A percentile compares a stretch with the other conserved stretches of the same genome.
phyloP scores from a whole-genome alignment of 2,329 filamentous ascomycete species.

The Bipolaris bicolor region DNA sequence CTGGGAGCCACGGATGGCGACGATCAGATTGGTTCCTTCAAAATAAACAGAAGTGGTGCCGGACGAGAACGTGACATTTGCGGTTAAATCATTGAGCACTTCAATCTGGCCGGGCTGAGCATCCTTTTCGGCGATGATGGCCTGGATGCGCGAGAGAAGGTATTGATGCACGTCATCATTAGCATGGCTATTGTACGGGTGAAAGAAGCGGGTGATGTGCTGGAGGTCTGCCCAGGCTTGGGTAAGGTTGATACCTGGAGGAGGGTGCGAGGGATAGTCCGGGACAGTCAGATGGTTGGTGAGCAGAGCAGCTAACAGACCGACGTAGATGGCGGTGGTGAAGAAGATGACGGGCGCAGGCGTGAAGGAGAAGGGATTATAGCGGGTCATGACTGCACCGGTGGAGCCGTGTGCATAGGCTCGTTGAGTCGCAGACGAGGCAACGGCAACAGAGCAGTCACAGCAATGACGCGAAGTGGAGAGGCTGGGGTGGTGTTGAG shows the following conservation, averaged over 20 bases:
- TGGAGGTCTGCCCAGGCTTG: constrained; percentile 88
- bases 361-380: constrained; percentile 71
- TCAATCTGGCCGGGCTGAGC: constrained; percentile 55
- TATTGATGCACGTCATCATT: constrained; percentile 83
- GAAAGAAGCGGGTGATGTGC: constrained; percentile 73
- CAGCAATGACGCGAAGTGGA: constrained; percentile 15
- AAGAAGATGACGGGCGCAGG: constrained; percentile 83
- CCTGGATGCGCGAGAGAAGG: constrained; percentile 72
- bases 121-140: constrained; percentile 69
- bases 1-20: constrained; percentile 84
- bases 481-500: constrained; percentile 14
- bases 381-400: constrained; percentile 40
- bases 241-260: constrained; percentile 74
- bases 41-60: constrained; percentile 72
- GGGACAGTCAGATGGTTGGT: constrained; percentile 79
- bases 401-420: constrained; percentile 17
- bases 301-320: constrained; percentile 73
- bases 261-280: constrained; percentile 62
- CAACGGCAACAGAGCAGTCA: neutral
- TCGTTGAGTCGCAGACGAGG: neutral
- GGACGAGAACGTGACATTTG: constrained; percentile 76
- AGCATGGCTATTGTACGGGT: constrained; percentile 84
- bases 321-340: constrained; percentile 76
- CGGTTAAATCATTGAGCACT: constrained; percentile 77
- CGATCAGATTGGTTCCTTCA: constrained; percentile 88